Conservation (phyloP, 306 rosid genomes). For the Urtica urens region DNA sequence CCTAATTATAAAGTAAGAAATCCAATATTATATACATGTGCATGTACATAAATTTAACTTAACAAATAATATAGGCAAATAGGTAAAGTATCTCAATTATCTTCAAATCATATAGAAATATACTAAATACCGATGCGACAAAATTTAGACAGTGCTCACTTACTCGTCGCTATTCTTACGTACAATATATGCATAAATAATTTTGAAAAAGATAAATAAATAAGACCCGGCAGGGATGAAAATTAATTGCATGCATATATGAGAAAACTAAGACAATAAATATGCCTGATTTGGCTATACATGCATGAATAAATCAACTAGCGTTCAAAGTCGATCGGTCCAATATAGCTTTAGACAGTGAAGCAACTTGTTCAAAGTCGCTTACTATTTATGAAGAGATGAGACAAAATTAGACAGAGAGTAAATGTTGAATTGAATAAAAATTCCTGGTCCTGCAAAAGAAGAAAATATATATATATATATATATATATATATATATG, state of each 20-base stretch:
- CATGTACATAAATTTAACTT: background rate
- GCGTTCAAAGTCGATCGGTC: background rate
- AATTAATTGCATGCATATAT: background rate
- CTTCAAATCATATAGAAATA: no score
- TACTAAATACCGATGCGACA: no score
- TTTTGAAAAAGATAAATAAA: no score
- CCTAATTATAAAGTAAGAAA: constrained; percentile 2
- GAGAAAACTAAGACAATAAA: background rate
- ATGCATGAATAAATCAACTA: background rate
- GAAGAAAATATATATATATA: no score
- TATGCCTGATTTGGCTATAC: background rate
- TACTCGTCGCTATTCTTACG: no score
- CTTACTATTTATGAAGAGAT: constrained; percentile 10
- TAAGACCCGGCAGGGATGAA: no score
- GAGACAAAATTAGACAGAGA: constrained; percentile 16
- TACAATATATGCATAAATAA: no score
- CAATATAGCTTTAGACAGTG: background rate
- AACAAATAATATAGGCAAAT: no score
- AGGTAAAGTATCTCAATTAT: no score
- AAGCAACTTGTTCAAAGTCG: constrained; percentile 3
- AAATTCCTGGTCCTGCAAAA: constrained; percentile 11
- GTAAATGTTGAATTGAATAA: background rate
- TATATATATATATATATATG: no score
- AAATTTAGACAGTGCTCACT: no score
- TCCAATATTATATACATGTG: background rate